These are phyloP conservation scores for Trichoderma endophyticum DNA, from an alignment of 2,329 filamentous ascomycete species.

Conservation along the genomic window DNA sequence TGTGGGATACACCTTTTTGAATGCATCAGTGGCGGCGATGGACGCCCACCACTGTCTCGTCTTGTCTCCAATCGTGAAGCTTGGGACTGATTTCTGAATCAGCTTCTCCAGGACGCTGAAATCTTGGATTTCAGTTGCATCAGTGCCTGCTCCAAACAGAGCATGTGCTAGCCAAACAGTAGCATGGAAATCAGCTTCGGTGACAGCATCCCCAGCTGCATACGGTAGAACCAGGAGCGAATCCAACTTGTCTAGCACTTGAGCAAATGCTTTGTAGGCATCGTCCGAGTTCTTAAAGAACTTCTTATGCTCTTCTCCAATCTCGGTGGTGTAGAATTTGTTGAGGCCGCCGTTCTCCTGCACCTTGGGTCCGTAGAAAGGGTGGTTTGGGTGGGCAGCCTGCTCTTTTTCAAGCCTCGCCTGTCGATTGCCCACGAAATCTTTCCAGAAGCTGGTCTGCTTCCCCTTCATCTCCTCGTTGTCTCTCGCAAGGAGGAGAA, in stretches of 20 bases:
- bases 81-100: neutral
- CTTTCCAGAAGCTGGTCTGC: neutral
- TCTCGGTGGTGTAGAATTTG: constrained; percentile 12
- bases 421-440: constrained; percentile 20
- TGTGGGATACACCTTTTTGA: neutral
- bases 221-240: constrained; percentile 21
- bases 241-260: constrained; percentile 21
- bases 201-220: constrained; percentile 20
- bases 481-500: constrained; percentile 21
- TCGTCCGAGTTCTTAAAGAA: constrained; percentile 19
- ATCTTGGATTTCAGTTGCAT: neutral
- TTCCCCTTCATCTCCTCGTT: neutral
- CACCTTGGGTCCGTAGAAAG: constrained; percentile 23
- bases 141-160: constrained; percentile 1
- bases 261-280: constrained; percentile 14
- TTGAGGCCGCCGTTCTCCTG: constrained; percentile 19
- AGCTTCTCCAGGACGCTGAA: neutral
- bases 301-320: constrained; percentile 1
- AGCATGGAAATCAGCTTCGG: constrained; percentile 23
- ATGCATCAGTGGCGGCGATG: neutral
- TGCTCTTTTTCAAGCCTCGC: constrained; percentile 19
- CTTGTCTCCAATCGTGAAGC: neutral
- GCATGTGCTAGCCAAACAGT: constrained; percentile 23
- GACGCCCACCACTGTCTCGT: neutral
- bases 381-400: constrained; percentile 17